Base-by-base conservation (phyloP, 495 filamentous ascomycete genomes). In the Usnea hakonensis region DNA sequence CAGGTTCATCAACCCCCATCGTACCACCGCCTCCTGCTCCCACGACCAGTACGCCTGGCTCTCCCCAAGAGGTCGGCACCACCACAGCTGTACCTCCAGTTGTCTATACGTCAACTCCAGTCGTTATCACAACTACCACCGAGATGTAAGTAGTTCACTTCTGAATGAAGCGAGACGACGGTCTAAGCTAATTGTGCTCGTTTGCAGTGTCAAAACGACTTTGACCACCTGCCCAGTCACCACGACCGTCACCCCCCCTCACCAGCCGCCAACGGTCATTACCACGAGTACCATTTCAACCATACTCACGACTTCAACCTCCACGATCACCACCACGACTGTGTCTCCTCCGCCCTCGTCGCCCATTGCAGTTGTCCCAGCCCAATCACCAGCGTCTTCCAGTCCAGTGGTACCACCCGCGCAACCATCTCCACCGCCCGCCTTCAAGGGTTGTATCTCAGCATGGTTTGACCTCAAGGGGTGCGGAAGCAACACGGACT, bases 361-460 rank as follows among this genome's bases (percentile, higher is more conserved):
- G 26, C 66, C 75, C 33, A 46, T 66, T 28, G 57, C 72, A 11
- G 61, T 50, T 5, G 46, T 50, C 4, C 26, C 46, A 30, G 46
- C 1, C 46, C 23, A 50, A 30, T 16, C 61, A 13, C 30, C 62
- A 65, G 35, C 50, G 10, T 67, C 69, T 56, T 64, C 69, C 1
- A 63, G 40, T 43, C 66, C 74, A 3, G 65, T 70, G n/a, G 67
- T 72, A 14, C 69, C 74, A 14, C 67, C 71, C 1, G 65, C 75
- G 14, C 48, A 52, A 28, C 48, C 48, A 52, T 52, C 71, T 23
- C 68, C 74, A 10, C 69, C 74, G 13, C 66, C 71, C 3, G 67
- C 75, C 32, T 86, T 97, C 19, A 91, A 92, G 58, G 85, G 85
- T 65, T 97, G 93, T 78, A 79, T 97, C 76, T 95, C 96, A 83